A percentile compares a stretch with the other conserved stretches of the same genome.
phyloP scores from a whole-genome alignment of 2,329 filamentous ascomycete genomes.

The Nigrospora osmanthi region DNA sequence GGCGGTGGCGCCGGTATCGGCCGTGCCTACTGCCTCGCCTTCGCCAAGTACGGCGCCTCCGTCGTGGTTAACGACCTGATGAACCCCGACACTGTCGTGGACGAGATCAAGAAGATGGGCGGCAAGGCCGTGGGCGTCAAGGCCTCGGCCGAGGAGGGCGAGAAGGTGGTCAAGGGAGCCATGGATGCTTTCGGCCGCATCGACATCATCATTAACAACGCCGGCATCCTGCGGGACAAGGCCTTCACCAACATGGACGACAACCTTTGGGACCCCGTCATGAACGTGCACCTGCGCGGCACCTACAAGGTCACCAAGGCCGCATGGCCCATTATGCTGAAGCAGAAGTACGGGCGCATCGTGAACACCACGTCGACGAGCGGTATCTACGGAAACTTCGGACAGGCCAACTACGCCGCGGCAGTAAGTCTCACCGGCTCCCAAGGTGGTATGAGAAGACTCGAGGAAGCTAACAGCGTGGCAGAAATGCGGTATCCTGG shows the following conservation, averaged over 20 bases:
- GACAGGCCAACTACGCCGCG: constrained; percentile 94
- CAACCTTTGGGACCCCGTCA: constrained; percentile 81
- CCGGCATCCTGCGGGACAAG: constrained; percentile 95
- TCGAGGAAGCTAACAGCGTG: constrained; percentile 10
- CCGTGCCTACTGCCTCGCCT: constrained; percentile 80
- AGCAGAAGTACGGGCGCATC: constrained; percentile 97
- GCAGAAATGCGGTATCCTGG: constrained; percentile 85
- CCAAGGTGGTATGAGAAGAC: constrained; percentile 2
- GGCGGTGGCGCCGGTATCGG: constrained; percentile 88
- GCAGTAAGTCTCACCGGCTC: constrained; percentile 48
- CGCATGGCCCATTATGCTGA: constrained; percentile 94
- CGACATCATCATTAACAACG: constrained; percentile 96
- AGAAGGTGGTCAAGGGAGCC: constrained; percentile 81
- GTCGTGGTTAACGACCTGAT: constrained; percentile 95
- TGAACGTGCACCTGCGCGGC: constrained; percentile 87
- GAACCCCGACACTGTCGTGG: constrained; percentile 82
- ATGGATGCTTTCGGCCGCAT: constrained; percentile 91
- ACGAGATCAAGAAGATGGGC: constrained; percentile 84
- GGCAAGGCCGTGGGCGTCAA: constrained; percentile 90
- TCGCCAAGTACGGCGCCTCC: constrained; percentile 75
- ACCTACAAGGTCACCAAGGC: constrained; percentile 98
- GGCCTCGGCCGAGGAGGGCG: constrained; percentile 87
- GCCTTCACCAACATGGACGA: constrained; percentile 98
- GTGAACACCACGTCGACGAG: constrained; percentile 96
- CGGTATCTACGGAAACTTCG: constrained; percentile 98